A percentile compares a stretch with the other conserved stretches of the same genome.
These are phyloP conservation scores for Chrysochromulina parva DNA, from an alignment of 78 protist species.

Conservation along the genomic window DNA sequence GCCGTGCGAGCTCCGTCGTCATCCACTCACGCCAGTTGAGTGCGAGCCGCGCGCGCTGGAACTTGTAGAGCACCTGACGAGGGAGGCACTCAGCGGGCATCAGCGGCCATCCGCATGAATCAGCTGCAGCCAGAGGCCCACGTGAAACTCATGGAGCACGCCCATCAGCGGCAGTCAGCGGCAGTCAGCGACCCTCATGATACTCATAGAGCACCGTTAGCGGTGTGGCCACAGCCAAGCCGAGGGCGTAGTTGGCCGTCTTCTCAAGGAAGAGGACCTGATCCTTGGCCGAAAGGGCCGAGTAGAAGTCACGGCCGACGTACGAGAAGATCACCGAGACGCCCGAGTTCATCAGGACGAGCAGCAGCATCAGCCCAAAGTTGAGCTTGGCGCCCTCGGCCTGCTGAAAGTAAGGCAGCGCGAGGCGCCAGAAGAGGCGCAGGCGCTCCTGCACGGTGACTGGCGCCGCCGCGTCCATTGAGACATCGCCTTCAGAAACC, in stretches of 20 bases:
- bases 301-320: constrained; percentile 19
- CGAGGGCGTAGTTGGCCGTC: background rate
- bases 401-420: constrained; percentile 23
- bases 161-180: too few relatives aligned
- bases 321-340: constrained; percentile 40
- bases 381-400: background rate
- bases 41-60: constrained; percentile 21
- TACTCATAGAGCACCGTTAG: background rate
- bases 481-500: too few relatives aligned
- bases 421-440: constrained; percentile 28
- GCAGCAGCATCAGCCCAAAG: background rate
- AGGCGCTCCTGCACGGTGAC: background rate
- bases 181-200: too few relatives aligned
- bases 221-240: constrained; percentile 13
- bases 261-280: background rate
- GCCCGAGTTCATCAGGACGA: constrained; percentile 17
- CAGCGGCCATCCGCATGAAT: too few relatives aligned
- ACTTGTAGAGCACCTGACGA: background rate
- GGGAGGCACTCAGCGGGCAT: too few relatives aligned
- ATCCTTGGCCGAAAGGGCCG: constrained; percentile 23
- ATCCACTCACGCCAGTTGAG: constrained; percentile 38
- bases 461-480: too few relatives aligned
- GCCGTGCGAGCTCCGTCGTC: background rate
- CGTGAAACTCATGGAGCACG: too few relatives aligned
- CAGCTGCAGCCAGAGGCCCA: too few relatives aligned